phyloP scores from a whole-genome alignment of 2,329 filamentous ascomycete species.

The Ophiostoma angusticollis region DNA sequence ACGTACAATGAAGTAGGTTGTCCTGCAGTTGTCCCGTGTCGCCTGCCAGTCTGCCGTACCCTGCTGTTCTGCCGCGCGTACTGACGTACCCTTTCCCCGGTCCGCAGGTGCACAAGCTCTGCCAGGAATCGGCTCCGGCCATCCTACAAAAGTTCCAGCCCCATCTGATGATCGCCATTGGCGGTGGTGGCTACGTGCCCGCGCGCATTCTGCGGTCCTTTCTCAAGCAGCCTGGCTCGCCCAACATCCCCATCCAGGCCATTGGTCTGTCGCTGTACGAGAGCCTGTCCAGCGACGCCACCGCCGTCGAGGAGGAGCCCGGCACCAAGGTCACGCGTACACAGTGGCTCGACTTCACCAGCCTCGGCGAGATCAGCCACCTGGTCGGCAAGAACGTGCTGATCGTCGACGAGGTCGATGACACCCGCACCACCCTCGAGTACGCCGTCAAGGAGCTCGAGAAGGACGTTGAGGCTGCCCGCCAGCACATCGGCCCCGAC shows the following conservation, averaged over 20 bases:
- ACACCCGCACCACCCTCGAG: constrained; percentile 86
- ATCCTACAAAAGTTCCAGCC: constrained; percentile 82
- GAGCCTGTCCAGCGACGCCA: constrained; percentile 45
- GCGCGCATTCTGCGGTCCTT: constrained; percentile 95
- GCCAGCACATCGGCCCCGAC: constrained; percentile 51
- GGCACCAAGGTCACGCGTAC: constrained; percentile 94
- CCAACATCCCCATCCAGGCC: constrained; percentile 98
- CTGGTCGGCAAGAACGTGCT: constrained; percentile 82
- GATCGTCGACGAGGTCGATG: constrained; percentile 92
- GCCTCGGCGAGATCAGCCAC: constrained; percentile 71
- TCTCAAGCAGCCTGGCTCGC: constrained; percentile 71
- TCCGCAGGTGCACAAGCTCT: constrained; percentile 85
- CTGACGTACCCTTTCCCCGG: neutral
- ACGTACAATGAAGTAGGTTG: constrained; percentile 75
- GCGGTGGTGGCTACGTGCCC: constrained; percentile 92
- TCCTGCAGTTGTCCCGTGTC: neutral
- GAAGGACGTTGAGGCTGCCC: constrained; percentile 82
- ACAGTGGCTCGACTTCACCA: constrained; percentile 90
- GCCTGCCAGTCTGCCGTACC: neutral
- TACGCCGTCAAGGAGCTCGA: constrained; percentile 86
- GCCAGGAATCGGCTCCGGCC: constrained; percentile 67
- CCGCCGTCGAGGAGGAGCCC: constrained; percentile 53
- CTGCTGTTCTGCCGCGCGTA: neutral
- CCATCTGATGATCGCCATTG: constrained; percentile 96
- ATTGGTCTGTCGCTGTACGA: constrained; percentile 98